Conservation (phyloP, 257 asterid genomes). For the Fraxinus quadrangulata region DNA sequence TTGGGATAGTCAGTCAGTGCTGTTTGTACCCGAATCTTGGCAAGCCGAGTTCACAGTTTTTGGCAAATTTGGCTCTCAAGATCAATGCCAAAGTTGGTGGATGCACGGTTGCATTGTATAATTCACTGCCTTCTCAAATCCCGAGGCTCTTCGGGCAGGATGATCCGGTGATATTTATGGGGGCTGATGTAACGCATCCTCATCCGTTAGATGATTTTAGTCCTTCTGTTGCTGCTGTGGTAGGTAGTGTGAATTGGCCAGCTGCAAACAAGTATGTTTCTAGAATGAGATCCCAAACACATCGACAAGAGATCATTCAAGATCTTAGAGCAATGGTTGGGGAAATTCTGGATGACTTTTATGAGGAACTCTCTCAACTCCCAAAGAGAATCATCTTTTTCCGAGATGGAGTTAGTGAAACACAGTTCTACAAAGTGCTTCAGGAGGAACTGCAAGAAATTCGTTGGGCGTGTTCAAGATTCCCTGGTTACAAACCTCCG, state of each 20-base stretch:
- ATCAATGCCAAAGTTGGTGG: conserved; percentile 97
- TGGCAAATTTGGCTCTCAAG: conserved; percentile 88
- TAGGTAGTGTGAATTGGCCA: conserved; percentile 95
- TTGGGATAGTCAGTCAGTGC: conserved; percentile 86
- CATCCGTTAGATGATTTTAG: conserved; percentile 87
- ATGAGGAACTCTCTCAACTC: conserved; percentile 50
- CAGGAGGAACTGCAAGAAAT: conserved; percentile 63
- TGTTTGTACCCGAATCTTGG: conserved; percentile 75
- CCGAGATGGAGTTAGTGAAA: conserved; percentile 96
- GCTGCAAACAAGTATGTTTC: conserved; percentile 82
- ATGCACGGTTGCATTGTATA: conserved; percentile 79
- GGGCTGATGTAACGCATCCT: conserved; percentile 97
- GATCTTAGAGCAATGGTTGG: conserved; percentile 68
- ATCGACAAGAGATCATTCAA: conserved; percentile 82
- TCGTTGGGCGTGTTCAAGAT: conserved; percentile 57
- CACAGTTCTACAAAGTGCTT: conserved; percentile 76
- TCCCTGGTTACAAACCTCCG: conserved; percentile 71
- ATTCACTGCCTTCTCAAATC: conserved; percentile 68
- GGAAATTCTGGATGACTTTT: conserved; percentile 75
- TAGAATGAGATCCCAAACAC: conserved; percentile 88
- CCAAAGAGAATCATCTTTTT: conserved; percentile 78
- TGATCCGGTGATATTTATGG: conserved; percentile 87
- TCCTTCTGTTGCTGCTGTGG: conserved; percentile 94
- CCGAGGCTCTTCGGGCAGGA: conserved; percentile 69
- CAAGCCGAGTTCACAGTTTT: conserved; percentile 67